Base-by-base conservation (phyloP, 257 asterid species). In the Oldenlandia corymbosa region DNA sequence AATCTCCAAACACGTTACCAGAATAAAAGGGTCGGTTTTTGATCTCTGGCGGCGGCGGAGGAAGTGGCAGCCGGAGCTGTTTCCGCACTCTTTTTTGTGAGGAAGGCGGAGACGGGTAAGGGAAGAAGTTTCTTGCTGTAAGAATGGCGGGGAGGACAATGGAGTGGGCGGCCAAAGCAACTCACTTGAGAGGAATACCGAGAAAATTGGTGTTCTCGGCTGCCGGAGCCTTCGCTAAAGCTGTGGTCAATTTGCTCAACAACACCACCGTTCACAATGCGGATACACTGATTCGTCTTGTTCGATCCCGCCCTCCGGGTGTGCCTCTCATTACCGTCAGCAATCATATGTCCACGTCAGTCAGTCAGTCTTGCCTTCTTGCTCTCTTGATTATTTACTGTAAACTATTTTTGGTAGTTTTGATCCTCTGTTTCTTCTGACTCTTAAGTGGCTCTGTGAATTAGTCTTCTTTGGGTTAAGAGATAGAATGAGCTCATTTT, bases 331-430 rank as follows among this genome's bases (percentile, higher is more conserved):
- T 93, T 72, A 93, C 99, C 34, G 94, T 93, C 78, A 90, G 97
- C 85, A 93, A 93, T 69, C 99, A 90, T 76, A 85, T 90, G 97
- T 93, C 99, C 79, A 90, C 97, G 97, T 93, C 80, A 80, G 97
- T 85, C 77, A 73, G 59, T 72, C 62, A 17, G 50, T 66, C 59
- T 48, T 17, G 20, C 17, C 30, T 14, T 41, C 26, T 1, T 45
- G 26, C 51, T 78, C 70, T 76, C 67, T 59, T 74, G 57, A 65
- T 56, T n/a, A n/a, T n/a, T n/a, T 32, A 34, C 45, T 20, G 39
- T 31, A 47, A 47, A 18, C 26, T 1, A 20, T 5, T 1, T 11
- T 18, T 20, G n/a, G n/a, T n/a, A 10, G 24, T 7, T 47, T 47
- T 47, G 18, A 18, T 47, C 12, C 12, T n/a, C 7, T 24, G 5